A percentile compares a stretch with the other conserved stretches of the same genome.
Evolutionary conservation across 176 grass and related monocot species (phyloP).

Genomic region (Oryza meyeriana): DNA sequence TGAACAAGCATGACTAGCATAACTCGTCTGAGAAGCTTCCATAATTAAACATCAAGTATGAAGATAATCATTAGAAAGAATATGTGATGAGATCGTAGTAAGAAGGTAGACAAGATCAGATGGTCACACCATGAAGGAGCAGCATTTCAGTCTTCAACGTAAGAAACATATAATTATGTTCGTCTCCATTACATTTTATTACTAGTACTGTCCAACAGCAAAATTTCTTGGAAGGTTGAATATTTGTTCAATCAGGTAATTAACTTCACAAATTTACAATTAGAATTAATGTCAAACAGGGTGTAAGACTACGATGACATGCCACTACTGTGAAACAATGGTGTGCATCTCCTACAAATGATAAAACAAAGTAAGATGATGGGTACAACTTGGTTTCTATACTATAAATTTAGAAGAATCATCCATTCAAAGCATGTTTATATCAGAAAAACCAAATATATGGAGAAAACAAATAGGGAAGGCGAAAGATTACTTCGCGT

Average conservation of each 20-base stretch:
- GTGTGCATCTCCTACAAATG: slow-evolving; percentile 26
- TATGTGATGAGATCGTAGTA: neutral
- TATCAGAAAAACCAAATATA: neutral
- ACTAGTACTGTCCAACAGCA: neutral
- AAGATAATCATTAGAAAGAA: neutral
- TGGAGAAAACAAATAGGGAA: neutral
- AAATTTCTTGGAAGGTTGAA: too few relatives aligned
- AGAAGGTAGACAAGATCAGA: neutral
- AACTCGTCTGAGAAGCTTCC: neutral
- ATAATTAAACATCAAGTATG: slow-evolving; percentile 1
- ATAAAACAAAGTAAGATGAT: slow-evolving; percentile 16
- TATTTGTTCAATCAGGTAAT: neutral
- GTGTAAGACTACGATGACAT: slow-evolving; percentile 23
- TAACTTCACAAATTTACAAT: slow-evolving; percentile 22
- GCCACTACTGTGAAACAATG: slow-evolving; percentile 17
- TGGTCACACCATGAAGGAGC: neutral
- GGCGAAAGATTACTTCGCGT: slow-evolving; percentile 6
- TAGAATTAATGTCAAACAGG: neutral
- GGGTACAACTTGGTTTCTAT: neutral
- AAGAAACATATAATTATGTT: neutral
- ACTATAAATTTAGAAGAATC: slow-evolving; percentile 23
- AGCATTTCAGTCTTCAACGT: neutral
- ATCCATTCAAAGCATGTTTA: slow-evolving; percentile 14
- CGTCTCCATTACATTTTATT: neutral
- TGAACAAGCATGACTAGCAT: neutral